A percentile compares a stretch with the other conserved stretches of the same genome.
phyloP scores from a whole-genome alignment of 495 filamentous ascomycete species.

The Neurospora sp. region DNA sequence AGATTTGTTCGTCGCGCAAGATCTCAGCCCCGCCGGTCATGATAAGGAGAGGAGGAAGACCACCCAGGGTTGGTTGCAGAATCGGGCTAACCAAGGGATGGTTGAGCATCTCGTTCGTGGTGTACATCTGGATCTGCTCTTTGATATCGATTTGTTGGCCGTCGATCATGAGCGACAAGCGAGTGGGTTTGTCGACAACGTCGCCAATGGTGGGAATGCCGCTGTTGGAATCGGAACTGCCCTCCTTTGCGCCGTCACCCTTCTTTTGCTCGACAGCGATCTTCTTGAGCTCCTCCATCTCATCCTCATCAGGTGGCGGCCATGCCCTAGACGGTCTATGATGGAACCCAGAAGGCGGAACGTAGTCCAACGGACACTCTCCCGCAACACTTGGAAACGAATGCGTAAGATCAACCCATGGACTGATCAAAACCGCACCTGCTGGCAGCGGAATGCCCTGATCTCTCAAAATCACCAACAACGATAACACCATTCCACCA shows the following conservation, averaged over 20 bases:
- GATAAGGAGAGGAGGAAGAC: constrained; percentile 77
- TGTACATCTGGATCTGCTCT: constrained; percentile 86
- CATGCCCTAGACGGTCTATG: constrained; percentile 75
- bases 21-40: constrained; percentile 81
- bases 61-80: constrained; percentile 76
- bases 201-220: constrained; percentile 16
- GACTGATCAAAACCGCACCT: constrained; percentile 80
- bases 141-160: constrained; percentile 61
- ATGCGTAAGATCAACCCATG: constrained; percentile 90
- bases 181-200: constrained; percentile 29
- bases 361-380: constrained; percentile 70
- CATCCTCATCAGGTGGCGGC: constrained; percentile 82
- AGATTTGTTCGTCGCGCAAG: constrained; percentile 88
- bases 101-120: constrained; percentile 73
- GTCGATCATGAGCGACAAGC: constrained; percentile 56
- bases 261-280: constrained; percentile 17
- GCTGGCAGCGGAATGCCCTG: constrained; percentile 73
- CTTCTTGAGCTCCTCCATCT: constrained; percentile 37
- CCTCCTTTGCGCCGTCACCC: constrained; percentile 1
- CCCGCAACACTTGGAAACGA: constrained; percentile 80
- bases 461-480: constrained; percentile 76
- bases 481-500: constrained; percentile 70
- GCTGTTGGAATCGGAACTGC: not conserved
- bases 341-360: constrained; percentile 76
- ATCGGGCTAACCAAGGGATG: constrained; percentile 88